Evolutionary conservation across 1,139 yeast species (phyloP), one percentile per base, ranked within the genome.

Genomic region (Meyerozyma elateridarum): DNA sequence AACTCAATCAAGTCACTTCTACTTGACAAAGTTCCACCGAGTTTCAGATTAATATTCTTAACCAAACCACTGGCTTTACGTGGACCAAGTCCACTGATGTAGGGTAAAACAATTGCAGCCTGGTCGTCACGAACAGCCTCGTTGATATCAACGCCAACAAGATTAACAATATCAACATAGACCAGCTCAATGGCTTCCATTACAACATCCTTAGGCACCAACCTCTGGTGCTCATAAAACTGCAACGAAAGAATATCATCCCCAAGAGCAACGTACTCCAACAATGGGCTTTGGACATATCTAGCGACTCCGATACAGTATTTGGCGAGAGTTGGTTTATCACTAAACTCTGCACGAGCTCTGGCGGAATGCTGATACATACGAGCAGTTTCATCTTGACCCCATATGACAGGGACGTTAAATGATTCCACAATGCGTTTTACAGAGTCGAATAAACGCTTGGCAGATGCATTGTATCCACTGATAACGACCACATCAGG

Each of bases 401-500:
- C 95, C 79, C 88, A 91, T 11, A 88, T 64, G 3, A 85, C 76
- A 32, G 66, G 74, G 20, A 80, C 47, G 28, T 72, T 70, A 43
- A 84, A 74, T 13, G 62, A 66, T 32, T 71, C 70, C 11, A 85
- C 73, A 33, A 85, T 74, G 24, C 71, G 76, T 30, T 64, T 66
- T 9, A 88, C 53, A 22, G 73, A 70, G 36, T 75, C 79, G 49
- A 61, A 75, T 28, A 91, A 66, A 34, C 70, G 70, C 39, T 81
- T 76, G 3, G 89, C 69, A 38, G 73, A 74, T 8, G 89, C 88
- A 42, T 85, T 85, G 56, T 79, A 85, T 7, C 98, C 98, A 25
- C 95, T 79, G 36, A 91, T 69, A 25, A 85, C 96, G 50, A 93
- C 75, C 8, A 88, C 95, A 57, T 91, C 96, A 0, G 97, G 96